Evolutionary conservation across 2,329 filamentous ascomycete species (phyloP).

Genomic region (Fusarium nisikadoi): DNA sequence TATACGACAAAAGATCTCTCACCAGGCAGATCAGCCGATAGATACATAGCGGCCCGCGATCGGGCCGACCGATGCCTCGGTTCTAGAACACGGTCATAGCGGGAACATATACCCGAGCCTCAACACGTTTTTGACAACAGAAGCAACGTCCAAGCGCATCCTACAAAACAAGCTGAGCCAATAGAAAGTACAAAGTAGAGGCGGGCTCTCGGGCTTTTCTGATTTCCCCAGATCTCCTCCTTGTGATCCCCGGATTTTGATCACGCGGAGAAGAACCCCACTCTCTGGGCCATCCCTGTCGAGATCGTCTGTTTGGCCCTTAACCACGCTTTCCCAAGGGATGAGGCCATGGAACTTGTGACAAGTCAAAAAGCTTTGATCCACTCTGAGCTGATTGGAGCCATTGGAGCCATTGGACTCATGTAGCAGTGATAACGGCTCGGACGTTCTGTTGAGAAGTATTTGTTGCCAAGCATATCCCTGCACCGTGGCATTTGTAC

Average conservation of each 20-base stretch:
- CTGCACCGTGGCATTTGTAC: background rate
- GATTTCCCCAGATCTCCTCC: background rate
- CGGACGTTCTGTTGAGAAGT: background rate
- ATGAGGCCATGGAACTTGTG: background rate
- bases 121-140: background rate
- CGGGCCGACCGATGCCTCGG: background rate
- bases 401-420: background rate
- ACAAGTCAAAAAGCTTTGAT: background rate
- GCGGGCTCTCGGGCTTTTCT: background rate
- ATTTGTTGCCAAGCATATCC: background rate
- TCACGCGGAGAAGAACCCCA: background rate
- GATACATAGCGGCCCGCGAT: background rate
- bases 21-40: background rate
- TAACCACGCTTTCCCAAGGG: background rate
- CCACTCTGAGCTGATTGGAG: no score
- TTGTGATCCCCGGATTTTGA: background rate
- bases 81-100: background rate
- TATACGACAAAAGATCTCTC: background rate
- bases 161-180: background rate
- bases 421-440: background rate
- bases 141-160: background rate
- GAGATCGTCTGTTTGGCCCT: slow-evolving; percentile 9
- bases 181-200: background rate
- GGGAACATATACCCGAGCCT: background rate
- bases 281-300: background rate